Evolutionary conservation across 495 filamentous ascomycete species (phyloP), one percentile per base, ranked within the genome.

Genomic region (Barbatosphaeria neglecta): DNA sequence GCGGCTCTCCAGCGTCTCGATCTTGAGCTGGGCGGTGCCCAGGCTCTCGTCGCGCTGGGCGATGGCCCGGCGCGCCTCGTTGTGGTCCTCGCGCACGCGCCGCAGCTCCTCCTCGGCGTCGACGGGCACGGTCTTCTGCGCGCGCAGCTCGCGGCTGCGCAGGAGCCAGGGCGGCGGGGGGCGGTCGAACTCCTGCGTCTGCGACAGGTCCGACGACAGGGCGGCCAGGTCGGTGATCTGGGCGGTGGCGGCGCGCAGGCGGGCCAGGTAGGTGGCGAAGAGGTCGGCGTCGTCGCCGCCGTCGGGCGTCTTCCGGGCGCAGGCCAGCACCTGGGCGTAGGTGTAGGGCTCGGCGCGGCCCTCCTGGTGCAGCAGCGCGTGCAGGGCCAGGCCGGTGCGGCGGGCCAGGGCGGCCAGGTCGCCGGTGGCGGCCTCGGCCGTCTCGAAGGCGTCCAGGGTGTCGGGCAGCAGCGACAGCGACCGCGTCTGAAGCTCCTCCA

Each of bases 151-250:
- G 24, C 81, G 72, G 18, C 87, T 77, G 23, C 88, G 79, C n/a
- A 87, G 65, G 41, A 90, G 71, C 92, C 92, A 98, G 3, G 92
- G 92, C 7, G 81, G 70, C 0, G 55, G 50, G 3, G 67, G 75
- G 49, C 76, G 77, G 46, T 95, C 87, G 55, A 96, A 95, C 58
- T 97, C 92, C 22, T 81, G 74, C 0, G 86, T 90, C 46, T 83
- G 82, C 41, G 77, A 77, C 11, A 95, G 73, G 61, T 94, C 86
- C 4, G 75, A 72, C 20, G 85, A 80, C 33, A 89, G 65, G 2
- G 76, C 75, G 15, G 80, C 78, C 27, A 98, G 75, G 42, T 87
- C 83, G n/a, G 80, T 70, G 6, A 95, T 67, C 27, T 76, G 70
- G 10, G 70, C 70, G 3, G 75, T 82, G n/a, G 86, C 59, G 33